Evolutionary conservation across 2,329 filamentous ascomycete species (phyloP).

Genomic region (Penicillium thymicola): DNA sequence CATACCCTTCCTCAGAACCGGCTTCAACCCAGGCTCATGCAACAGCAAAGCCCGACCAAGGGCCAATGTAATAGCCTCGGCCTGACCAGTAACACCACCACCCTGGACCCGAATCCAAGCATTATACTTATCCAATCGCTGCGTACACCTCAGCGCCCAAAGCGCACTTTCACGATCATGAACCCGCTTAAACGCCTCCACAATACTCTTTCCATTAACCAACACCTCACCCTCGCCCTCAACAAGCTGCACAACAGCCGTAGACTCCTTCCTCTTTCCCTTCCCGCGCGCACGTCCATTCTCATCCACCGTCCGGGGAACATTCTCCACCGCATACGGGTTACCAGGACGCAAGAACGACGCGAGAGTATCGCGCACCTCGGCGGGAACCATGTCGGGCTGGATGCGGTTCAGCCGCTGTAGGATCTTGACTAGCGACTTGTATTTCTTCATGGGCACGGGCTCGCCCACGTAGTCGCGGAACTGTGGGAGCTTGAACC

Average conservation of each 20-base stretch:
- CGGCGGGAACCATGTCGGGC: slow-evolving; percentile 67
- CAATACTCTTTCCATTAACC: slow-evolving; percentile 84
- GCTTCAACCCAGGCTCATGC: slow-evolving; percentile 90
- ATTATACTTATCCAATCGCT: slow-evolving; percentile 92
- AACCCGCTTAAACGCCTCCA: slow-evolving; percentile 76
- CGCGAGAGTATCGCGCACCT: slow-evolving; percentile 63
- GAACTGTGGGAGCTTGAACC: slow-evolving; percentile 77
- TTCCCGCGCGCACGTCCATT: slow-evolving; percentile 75
- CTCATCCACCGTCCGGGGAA: slow-evolving; percentile 65
- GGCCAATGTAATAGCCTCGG: slow-evolving; percentile 87
- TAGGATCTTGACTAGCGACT: slow-evolving; percentile 69
- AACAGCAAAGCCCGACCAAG: slow-evolving; percentile 82
- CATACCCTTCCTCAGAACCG: slow-evolving; percentile 83
- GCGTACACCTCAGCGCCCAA: slow-evolving; percentile 81
- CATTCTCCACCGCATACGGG: slow-evolving; percentile 62
- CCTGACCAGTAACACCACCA: slow-evolving; percentile 90
- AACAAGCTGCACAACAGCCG: slow-evolving; percentile 80
- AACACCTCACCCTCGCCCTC: slow-evolving; percentile 88
- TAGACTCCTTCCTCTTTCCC: slow-evolving; percentile 82
- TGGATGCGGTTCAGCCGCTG: slow-evolving; percentile 83
- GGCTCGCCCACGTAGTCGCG: slow-evolving; percentile 67
- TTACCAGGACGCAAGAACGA: slow-evolving; percentile 74
- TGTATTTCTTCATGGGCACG: slow-evolving; percentile 74
- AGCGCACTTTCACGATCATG: slow-evolving; percentile 93
- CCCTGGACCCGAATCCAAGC: slow-evolving; percentile 82